phyloP scores from a whole-genome alignment of 2,329 filamentous ascomycete genomes.

The Colletotrichum trifolii region DNA sequence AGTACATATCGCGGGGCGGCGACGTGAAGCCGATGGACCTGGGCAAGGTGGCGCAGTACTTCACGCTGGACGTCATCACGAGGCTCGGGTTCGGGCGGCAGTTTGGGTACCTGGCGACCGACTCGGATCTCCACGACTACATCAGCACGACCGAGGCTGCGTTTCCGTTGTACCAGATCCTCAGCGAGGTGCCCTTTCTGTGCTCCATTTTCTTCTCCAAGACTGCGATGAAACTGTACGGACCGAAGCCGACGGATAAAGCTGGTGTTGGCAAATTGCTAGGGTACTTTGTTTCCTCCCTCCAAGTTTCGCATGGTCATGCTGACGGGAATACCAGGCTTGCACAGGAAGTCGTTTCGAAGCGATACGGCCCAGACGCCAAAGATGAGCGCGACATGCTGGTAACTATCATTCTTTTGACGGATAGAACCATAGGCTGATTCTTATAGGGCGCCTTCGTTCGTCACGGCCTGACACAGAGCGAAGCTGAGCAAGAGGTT shows the following conservation, averaged over 20 bases:
- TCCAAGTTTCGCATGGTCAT: not conserved
- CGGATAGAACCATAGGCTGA: not conserved
- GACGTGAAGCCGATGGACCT: slow-evolving; percentile 51
- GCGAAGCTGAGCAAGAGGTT: slow-evolving; percentile 45
- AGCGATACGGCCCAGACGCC: slow-evolving; percentile 43
- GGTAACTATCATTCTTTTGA: slow-evolving; percentile 17
- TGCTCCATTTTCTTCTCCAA: slow-evolving; percentile 43
- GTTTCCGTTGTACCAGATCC: slow-evolving; percentile 51
- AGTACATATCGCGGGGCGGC: slow-evolving; percentile 34
- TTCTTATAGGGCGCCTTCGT: slow-evolving; percentile 49
- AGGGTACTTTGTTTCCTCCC: slow-evolving; percentile 37
- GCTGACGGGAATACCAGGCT: slow-evolving; percentile 37
- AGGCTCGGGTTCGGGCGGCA: slow-evolving; percentile 57
- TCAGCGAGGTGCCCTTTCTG: slow-evolving; percentile 42
- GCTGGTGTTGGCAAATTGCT: slow-evolving; percentile 34
- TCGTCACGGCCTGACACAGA: slow-evolving; percentile 48
- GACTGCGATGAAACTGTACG: slow-evolving; percentile 41
- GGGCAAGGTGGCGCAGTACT: slow-evolving; percentile 54
- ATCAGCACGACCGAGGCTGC: slow-evolving; percentile 51
- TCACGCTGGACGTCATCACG: slow-evolving; percentile 62
- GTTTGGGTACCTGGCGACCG: slow-evolving; percentile 55
- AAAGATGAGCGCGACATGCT: slow-evolving; percentile 49
- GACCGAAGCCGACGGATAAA: slow-evolving; percentile 34
- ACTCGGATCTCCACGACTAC: slow-evolving; percentile 56
- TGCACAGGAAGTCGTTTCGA: slow-evolving; percentile 47